Base-by-base conservation (phyloP, 2,329 filamentous ascomycete species). In the Trichoderma pleuroti region DNA sequence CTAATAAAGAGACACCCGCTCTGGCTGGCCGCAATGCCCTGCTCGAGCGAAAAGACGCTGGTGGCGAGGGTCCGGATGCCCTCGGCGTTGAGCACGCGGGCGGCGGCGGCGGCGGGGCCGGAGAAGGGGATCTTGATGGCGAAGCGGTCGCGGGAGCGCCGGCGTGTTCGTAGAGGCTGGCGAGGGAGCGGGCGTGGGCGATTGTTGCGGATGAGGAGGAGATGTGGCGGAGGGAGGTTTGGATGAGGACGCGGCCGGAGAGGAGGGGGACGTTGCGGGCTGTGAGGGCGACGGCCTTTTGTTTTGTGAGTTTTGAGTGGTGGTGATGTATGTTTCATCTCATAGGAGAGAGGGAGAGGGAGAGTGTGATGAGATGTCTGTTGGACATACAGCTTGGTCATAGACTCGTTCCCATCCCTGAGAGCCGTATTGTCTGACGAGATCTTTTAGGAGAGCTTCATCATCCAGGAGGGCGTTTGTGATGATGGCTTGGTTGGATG, bases 11-110 rank as follows among this genome's bases (percentile, higher is more conserved):
- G 68, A 64, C 75, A 76, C 14, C 69, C 62, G 14, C 74, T 70
- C 70, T 76, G 75, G 39, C 74, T 75, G 4, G 75, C 75, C 26
- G 75, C 75, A 65, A 76, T 66, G n/a, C 72, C 75, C 70, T 75
- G 75, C 61, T 72, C 67, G 11, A 76, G 59, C 26, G 71, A 71
- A 63, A 76, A 76, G 7, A 75, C 70, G 54, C 73, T 56, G 28
- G 75, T 76, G 18, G 72, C 75, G 14, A 75, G 72, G 36, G 72
- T 76, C 42, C 73, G 64, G 36, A 76, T 75, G 46, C 75, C 75
- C 62, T 76, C 75, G 14, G 59, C n/a, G 14, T 72, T 73, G 7
- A 76, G 70, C 14, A 70, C 57, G 2, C 14, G 24, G 3, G 72
- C 73, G 6, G 75, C 74, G 10, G 70, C 65, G n/a, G 72, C 72